Conservation (phyloP, 768 basidiomycete species). For the Kwoniella dejecticola region DNA sequence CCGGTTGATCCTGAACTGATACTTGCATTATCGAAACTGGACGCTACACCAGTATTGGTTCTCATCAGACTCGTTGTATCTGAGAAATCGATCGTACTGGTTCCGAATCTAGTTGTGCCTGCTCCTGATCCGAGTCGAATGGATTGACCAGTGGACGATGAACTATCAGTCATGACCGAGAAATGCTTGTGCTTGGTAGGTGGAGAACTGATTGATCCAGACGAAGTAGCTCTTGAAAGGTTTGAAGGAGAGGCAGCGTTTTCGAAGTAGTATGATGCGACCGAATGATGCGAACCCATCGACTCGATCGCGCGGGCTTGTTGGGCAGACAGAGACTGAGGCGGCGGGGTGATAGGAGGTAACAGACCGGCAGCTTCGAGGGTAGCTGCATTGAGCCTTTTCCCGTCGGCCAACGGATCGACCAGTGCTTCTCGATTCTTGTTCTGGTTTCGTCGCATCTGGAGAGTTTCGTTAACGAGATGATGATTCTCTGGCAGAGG, state of each 20-base stretch:
- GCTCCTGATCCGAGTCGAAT: conserved; percentile 1
- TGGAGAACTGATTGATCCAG: conserved; percentile 3
- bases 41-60: conserved; percentile 2
- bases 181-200: conserved; percentile 2
- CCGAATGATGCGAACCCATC: not conserved
- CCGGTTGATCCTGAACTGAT: conserved; percentile 38
- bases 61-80: conserved; percentile 4
- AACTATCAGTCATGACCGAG: conserved; percentile 17
- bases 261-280: conserved; percentile 17
- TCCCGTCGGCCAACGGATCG: conserved; percentile 10
- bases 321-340: conserved; percentile 2
- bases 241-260: not conserved
- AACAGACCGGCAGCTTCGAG: conserved; percentile 16
- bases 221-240: conserved; percentile 2
- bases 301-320: conserved; percentile 8
- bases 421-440: conserved; percentile 12
- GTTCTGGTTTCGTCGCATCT: not conserved
- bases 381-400: conserved; percentile 1
- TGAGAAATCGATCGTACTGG: not conserved
- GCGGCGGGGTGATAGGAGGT: conserved; percentile 8
- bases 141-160: conserved; percentile 8
- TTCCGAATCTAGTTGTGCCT: not conserved
- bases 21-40: conserved; percentile 23
- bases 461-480: not conserved
- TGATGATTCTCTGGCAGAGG: conserved; percentile 8